These are phyloP conservation scores for Boletus tylopilopsis DNA, from an alignment of 768 basidiomycete genomes.

Conservation along the genomic window DNA sequence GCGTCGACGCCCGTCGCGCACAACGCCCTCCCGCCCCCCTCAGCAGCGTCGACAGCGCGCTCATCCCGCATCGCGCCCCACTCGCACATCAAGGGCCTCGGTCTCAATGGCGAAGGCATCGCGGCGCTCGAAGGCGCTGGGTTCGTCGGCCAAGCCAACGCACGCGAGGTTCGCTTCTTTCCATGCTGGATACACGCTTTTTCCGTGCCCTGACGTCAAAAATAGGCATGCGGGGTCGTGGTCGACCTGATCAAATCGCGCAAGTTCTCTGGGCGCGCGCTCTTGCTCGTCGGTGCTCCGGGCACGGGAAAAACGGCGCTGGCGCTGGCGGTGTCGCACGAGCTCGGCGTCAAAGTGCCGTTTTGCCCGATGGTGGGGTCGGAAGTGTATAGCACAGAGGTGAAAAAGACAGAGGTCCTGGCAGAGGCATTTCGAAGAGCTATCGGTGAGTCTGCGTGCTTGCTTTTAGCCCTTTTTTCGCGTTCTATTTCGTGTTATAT, in stretches of 20 bases:
- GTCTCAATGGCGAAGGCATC: constrained; percentile 78
- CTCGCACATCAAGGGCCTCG: constrained; percentile 96
- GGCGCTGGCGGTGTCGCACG: constrained; percentile 92
- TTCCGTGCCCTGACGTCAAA: neutral
- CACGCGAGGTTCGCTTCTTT: constrained; percentile 68
- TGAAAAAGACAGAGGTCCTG: constrained; percentile 98
- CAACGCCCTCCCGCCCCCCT: constrained; percentile 69
- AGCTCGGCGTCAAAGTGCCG: constrained; percentile 90
- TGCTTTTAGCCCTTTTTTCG: neutral
- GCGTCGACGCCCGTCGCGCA: constrained; percentile 59
- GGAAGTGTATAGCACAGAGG: constrained; percentile 95
- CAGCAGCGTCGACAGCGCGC: constrained; percentile 35
- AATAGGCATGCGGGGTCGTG: constrained; percentile 85
- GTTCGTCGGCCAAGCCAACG: constrained; percentile 86
- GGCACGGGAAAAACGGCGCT: constrained; percentile 98
- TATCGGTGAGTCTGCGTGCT: constrained; percentile 65
- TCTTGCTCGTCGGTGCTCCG: constrained; percentile 91
- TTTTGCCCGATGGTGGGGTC: constrained; percentile 99
- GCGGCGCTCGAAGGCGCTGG: constrained; percentile 74
- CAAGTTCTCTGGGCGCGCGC: constrained; percentile 90
- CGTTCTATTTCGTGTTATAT: neutral
- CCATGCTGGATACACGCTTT: too few relatives aligned
- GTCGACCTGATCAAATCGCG: constrained; percentile 88
- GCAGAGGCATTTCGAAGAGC: constrained; percentile 93
- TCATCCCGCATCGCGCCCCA: constrained; percentile 55